Evolutionary conservation across 306 rosid species (phyloP).

Genomic region (Quercus bicolor): DNA sequence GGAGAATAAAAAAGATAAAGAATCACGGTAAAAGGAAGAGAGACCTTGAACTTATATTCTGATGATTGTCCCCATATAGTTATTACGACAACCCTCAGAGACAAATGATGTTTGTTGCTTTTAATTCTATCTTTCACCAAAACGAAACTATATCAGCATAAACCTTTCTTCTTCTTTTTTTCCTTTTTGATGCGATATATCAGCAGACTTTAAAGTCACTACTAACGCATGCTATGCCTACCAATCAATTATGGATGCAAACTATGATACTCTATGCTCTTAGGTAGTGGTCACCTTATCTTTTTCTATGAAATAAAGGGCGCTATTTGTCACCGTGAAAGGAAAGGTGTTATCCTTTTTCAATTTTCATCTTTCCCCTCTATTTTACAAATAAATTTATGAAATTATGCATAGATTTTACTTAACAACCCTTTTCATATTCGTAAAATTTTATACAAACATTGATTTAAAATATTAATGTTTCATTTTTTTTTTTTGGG

Average conservation of each 20-base stretch:
- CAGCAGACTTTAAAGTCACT: not conserved
- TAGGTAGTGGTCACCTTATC: too few relatives aligned
- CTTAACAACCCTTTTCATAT: not conserved
- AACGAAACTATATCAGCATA: not conserved
- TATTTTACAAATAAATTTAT: too few relatives aligned
- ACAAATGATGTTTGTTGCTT: slow-evolving; percentile 4
- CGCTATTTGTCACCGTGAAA: too few relatives aligned
- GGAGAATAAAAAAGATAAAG: not conserved
- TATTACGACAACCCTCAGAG: not conserved
- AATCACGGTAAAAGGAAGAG: not conserved
- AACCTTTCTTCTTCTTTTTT: not conserved
- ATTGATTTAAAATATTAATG: too few relatives aligned
- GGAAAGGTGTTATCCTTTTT: too few relatives aligned
- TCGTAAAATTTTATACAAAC: not conserved
- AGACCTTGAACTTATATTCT: not conserved
- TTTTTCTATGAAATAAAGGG: too few relatives aligned
- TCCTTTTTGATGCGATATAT: not conserved
- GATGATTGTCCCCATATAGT: not conserved
- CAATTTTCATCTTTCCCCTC: too few relatives aligned
- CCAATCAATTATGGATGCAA: not conserved
- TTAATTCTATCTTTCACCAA: not conserved
- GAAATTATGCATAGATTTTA: not conserved
- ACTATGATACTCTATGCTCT: too few relatives aligned
- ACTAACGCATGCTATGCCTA: not conserved
- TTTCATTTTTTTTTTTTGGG: too few relatives aligned